These are phyloP conservation scores for Coemansia guatemalensis DNA, from an alignment of 192 early-diverging fungal genomes.

Conservation along the genomic window DNA sequence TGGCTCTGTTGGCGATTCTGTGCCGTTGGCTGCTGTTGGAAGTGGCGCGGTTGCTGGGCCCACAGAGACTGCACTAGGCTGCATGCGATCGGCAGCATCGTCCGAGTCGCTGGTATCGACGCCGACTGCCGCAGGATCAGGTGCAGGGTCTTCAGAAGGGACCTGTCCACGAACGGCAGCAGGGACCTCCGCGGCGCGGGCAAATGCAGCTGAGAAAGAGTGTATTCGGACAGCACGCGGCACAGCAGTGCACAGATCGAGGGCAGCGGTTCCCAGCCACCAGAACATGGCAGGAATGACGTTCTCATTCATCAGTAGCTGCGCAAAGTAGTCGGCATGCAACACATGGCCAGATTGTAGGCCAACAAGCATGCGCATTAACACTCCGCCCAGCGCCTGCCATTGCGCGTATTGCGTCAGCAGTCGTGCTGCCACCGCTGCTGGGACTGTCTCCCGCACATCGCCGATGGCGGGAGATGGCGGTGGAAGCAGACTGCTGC, in stretches of 20 bases:
- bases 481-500: background rate
- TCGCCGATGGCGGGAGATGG: background rate
- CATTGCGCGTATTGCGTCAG: slow-evolving; percentile 52
- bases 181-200: too few relatives aligned
- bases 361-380: slow-evolving; percentile 31
- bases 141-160: too few relatives aligned
- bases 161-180: too few relatives aligned
- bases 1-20: background rate
- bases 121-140: background rate
- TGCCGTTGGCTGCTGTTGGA: background rate
- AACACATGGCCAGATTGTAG: slow-evolving; percentile 46
- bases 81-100: too few relatives aligned
- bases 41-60: slow-evolving; percentile 1
- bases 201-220: slow-evolving; percentile 20
- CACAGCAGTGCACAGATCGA: slow-evolving; percentile 19
- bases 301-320: slow-evolving; percentile 52
- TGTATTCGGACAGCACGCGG: slow-evolving; percentile 26
- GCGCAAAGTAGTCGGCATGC: slow-evolving; percentile 49
- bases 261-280: slow-evolving; percentile 48
- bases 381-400: slow-evolving; percentile 30
- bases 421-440: slow-evolving; percentile 35
- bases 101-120: background rate
- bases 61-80: background rate
- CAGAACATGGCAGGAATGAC: slow-evolving; percentile 48
- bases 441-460: slow-evolving; percentile 2